Evolutionary conservation across 805 yeast genomes (phyloP), one percentile per base, ranked within the genome.

Genomic region (Ogataea salicorniae): DNA sequence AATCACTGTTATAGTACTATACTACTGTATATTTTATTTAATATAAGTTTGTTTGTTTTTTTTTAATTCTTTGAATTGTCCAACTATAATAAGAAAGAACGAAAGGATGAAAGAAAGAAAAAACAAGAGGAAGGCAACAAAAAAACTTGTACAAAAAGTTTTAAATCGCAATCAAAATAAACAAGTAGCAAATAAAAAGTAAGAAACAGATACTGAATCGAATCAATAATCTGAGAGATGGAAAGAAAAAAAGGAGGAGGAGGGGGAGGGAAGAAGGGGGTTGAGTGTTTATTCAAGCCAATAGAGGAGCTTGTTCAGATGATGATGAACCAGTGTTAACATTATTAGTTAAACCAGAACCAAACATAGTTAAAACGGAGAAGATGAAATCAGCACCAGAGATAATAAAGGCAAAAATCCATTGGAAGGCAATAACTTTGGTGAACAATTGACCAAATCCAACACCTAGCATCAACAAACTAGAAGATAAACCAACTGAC

Each of bases 341-440:
- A 9, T 39, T 39, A 8, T 47, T 46, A 29, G 50, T 40, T 23
- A 60, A 15, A 1, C 64, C 52, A 15, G 57, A 52, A 15, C 77
- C 79, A 45, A 71, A 63, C 49, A 77, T 70, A 35, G 76, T 75
- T 31, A 77, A 64, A 16, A 78, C 55, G 6, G 85, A 71, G 42
- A 74, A 62, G 18, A 81, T 57, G 48, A 81, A 73, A 61, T 84
- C 73, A 31, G 81, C 46, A 5, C 78, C 81, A 9, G 86, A 67
- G 51, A 86, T 85, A 46, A 77, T 64, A 53, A 84, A 80, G 4
- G 90, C 95, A 70, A 87, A 87, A 54, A 84, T 78, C 95, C 95
- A 87, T 70, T 87, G 95, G 54, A 87, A 73, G 2, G 92, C 92
- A 68, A 87, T 74, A 35, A 80, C 70, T 67, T 78, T 84, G 42